These are phyloP conservation scores for Aspergillus terreus DNA, from an alignment of 2,329 filamentous ascomycete genomes.

Conservation along the genomic window DNA sequence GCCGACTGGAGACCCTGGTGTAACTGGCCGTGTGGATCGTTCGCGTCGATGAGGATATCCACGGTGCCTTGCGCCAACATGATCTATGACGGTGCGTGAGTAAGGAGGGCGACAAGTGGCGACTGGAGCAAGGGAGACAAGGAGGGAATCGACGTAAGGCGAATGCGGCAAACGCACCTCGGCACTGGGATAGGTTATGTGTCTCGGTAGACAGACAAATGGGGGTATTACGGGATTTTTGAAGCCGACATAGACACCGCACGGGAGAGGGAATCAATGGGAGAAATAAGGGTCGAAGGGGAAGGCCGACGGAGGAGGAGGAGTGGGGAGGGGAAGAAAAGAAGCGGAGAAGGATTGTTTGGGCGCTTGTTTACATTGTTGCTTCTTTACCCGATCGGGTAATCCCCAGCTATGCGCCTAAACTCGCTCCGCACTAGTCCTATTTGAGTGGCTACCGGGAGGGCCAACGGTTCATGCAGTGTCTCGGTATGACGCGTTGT, in stretches of 20 bases:
- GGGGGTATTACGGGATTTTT: no score
- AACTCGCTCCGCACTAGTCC: background rate
- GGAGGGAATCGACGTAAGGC: background rate
- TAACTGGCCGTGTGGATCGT: conserved; percentile 21
- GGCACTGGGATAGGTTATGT: no score
- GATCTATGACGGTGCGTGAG: background rate
- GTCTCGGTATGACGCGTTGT: no score
- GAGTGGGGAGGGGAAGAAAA: background rate
- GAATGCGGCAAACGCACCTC: no score
- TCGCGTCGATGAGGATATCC: conserved; percentile 14
- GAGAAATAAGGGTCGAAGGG: background rate
- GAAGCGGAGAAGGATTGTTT: background rate
- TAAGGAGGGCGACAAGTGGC: background rate
- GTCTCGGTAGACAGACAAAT: no score
- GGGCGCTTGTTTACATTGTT: conserved; percentile 6
- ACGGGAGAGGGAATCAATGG: background rate
- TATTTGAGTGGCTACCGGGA: background rate
- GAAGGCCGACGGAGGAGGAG: background rate
- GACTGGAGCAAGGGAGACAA: background rate
- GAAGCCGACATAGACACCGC: background rate
- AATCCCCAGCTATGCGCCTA: conserved; percentile 4
- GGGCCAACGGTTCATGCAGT: background rate
- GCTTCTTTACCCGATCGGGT: conserved; percentile 1
- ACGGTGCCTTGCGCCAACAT: conserved; percentile 5
- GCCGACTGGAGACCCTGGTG: conserved; percentile 19